A percentile compares a stretch with the other conserved stretches of the same genome.
Evolutionary conservation across 192 early-diverging fungal genomes (phyloP).

Genomic region (Coemansia sp.): DNA sequence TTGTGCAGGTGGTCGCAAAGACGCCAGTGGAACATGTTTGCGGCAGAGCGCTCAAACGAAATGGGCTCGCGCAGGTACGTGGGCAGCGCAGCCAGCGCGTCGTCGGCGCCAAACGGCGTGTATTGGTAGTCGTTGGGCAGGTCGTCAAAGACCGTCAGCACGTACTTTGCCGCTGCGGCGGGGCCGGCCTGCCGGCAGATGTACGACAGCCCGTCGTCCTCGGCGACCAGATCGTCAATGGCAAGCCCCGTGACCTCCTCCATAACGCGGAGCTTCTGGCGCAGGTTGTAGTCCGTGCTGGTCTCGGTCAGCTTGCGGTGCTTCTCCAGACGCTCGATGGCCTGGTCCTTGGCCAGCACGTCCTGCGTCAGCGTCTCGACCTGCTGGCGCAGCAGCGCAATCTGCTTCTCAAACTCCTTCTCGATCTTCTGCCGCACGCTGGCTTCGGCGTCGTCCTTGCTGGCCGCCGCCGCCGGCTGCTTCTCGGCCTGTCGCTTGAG

Average conservation of each 20-base stretch:
- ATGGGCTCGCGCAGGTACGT: conserved; percentile 40
- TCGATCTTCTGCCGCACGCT: conserved; percentile 8
- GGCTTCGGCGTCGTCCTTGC: not conserved
- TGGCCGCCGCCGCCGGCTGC: not conserved
- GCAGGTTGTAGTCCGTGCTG: conserved; percentile 45
- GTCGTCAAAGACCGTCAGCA: conserved; percentile 44
- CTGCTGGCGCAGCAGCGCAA: conserved; percentile 21
- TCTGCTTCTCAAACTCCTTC: conserved; percentile 40
- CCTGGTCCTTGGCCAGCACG: conserved; percentile 36
- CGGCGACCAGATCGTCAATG: conserved; percentile 38
- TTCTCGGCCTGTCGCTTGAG: conserved; percentile 13
- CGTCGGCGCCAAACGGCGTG: conserved; percentile 21
- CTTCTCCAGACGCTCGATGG: conserved; percentile 38
- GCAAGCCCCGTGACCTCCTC: conserved; percentile 38
- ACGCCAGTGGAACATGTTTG: conserved; percentile 50
- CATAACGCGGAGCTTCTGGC: conserved; percentile 33
- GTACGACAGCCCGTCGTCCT: conserved; percentile 47
- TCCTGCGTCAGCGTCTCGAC: conserved; percentile 43
- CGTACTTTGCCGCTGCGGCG: conserved; percentile 14
- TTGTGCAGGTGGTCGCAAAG: conserved; percentile 42
- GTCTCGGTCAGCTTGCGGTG: conserved; percentile 41
- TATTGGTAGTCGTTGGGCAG: conserved; percentile 45
- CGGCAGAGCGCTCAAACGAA: conserved; percentile 33
- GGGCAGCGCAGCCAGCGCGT: conserved; percentile 22
- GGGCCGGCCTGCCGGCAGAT: conserved; percentile 34